phyloP scores from a whole-genome alignment of 2,329 filamentous ascomycete species.

The Blastomyces gilchristii region DNA sequence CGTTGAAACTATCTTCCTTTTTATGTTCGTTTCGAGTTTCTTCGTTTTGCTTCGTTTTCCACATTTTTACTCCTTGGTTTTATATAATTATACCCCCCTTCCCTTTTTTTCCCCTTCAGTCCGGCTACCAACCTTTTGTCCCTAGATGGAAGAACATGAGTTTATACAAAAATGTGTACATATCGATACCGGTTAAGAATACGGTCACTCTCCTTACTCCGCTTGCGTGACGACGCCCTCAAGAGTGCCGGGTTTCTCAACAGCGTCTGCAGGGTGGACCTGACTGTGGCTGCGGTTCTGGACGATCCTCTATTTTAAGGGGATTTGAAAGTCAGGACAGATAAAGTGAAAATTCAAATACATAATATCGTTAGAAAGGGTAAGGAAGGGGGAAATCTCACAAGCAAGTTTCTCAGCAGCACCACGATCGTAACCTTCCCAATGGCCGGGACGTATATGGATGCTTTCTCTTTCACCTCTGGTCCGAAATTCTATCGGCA shows the following conservation, averaged over 20 bases:
- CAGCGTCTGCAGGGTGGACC: slow-evolving; percentile 32
- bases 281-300: slow-evolving; percentile 34
- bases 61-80: background rate
- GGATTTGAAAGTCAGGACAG: background rate
- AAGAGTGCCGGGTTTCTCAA: slow-evolving; percentile 33
- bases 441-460: slow-evolving; percentile 92
- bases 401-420: slow-evolving; percentile 76
- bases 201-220: background rate
- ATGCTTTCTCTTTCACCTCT: slow-evolving; percentile 82
- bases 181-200: background rate
- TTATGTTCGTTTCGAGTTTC: background rate
- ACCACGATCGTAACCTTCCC: slow-evolving; percentile 97
- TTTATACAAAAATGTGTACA: background rate
- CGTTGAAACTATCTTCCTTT: background rate
- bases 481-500: slow-evolving; percentile 64
- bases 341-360: background rate
- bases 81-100: background rate
- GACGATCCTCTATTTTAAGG: slow-evolving; percentile 28
- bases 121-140: background rate
- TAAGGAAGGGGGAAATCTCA: slow-evolving; percentile 39
- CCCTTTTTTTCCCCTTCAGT: background rate
- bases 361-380: background rate
- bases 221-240: slow-evolving; percentile 18
- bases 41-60: background rate
- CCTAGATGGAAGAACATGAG: background rate